A percentile compares a stretch with the other conserved stretches of the same genome.
These are phyloP conservation scores for Solanum dulcamara DNA, from an alignment of 257 asterid species.

Conservation along the genomic window DNA sequence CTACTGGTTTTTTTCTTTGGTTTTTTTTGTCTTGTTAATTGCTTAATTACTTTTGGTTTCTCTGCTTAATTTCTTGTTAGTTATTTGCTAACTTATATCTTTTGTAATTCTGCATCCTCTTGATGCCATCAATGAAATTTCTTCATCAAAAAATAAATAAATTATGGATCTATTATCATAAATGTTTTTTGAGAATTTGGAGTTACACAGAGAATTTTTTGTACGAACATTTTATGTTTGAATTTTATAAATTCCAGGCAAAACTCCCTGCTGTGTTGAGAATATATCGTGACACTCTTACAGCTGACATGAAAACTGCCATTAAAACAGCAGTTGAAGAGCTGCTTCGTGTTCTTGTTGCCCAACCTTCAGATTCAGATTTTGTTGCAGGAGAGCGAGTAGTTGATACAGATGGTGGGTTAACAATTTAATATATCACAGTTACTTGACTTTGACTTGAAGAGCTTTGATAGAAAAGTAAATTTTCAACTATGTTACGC, in stretches of 20 bases:
- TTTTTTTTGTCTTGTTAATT: no score
- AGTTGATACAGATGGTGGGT: constrained; percentile 75
- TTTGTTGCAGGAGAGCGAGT: constrained; percentile 70
- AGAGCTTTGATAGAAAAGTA: not conserved
- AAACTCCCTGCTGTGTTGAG: constrained; percentile 91
- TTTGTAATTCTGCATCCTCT: not conserved
- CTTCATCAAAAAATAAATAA: not conserved
- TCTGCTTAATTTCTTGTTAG: no score
- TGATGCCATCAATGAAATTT: not conserved
- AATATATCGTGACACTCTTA: constrained; percentile 81
- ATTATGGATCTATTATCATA: not conserved
- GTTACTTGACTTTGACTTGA: not conserved
- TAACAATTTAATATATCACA: not conserved
- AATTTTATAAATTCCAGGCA: constrained; percentile 43
- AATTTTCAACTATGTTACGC: not conserved
- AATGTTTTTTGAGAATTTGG: not conserved
- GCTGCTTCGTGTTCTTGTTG: constrained; percentile 48
- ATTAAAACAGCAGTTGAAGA: constrained; percentile 72
- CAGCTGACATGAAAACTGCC: constrained; percentile 80
- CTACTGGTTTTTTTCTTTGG: no score
- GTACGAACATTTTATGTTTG: not conserved
- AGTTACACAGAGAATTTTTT: not conserved
- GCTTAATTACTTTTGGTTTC: no score
- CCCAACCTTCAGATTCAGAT: constrained; percentile 51
- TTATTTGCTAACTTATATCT: not conserved